Evolutionary conservation across 805 yeast genomes (phyloP), one percentile per base, ranked within the genome.

Genomic region (Hanseniaspora occidentalis): DNA sequence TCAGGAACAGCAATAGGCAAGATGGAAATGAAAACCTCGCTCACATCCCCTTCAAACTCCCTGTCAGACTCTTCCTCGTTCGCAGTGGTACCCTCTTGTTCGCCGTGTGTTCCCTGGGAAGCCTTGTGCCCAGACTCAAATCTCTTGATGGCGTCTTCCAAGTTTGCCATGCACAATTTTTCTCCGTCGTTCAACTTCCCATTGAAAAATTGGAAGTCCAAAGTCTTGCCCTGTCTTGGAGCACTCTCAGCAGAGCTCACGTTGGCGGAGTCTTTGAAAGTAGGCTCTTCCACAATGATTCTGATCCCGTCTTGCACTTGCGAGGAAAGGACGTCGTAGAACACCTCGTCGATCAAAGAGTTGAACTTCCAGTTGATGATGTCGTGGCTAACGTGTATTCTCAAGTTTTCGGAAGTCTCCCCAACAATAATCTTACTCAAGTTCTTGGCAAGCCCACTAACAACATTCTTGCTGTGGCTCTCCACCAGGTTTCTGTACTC

Each of bases 101-200:
- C 47, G n/a, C n/a, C n/a, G n/a, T 41, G 3, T 51, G 49, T 39
- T 44, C 58, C 29, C 50, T 61, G 47, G 13, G 19, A n/a, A 8
- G 11, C 4, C n/a, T 25, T 13, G 14, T 25, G 29, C 29, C 11
- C 11, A 5, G 29, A 25, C n/a, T 25, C 47, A 61, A 40, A 53
- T 48, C 43, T 54, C 51, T 65, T 73, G 39, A 79, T 70, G n/a
- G 78, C 75, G 40, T 77, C 75, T 23, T 85, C 95, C 50, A 89
- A 69, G 54, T 85, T 88, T 3, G 96, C 97, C 51, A 74, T 69
- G 31, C 94, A 81, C 44, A 92, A 70, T 57, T 92, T 89, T 52
- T 83, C 94, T 11, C 92, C 96, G 57, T 85, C 94, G 35, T 76
- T 71, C 1, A 76, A 52, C 47, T 81, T 80, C 7, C 96, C 96